Conservation (phyloP, 345 rosid species). For the Garcia nutans region DNA sequence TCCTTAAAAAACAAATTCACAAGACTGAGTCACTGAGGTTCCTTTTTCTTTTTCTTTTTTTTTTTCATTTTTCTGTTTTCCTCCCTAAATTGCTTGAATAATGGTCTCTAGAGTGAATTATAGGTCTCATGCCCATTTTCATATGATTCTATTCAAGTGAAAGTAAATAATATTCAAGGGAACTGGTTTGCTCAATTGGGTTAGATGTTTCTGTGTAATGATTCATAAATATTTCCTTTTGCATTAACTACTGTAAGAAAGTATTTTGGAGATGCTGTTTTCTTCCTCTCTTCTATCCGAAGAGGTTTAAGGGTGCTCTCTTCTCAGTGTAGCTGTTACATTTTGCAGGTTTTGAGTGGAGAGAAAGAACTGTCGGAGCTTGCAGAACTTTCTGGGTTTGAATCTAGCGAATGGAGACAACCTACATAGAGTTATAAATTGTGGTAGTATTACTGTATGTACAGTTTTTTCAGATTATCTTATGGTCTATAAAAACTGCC, state of each 20-base stretch:
- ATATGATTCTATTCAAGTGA: background rate
- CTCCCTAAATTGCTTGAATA: too few relatives aligned
- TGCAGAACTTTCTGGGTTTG: constrained; percentile 61
- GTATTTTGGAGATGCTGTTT: background rate
- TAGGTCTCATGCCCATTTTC: background rate
- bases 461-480: constrained; percentile 2
- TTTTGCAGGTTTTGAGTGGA: constrained; percentile 67
- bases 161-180: background rate
- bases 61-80: background rate
- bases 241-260: background rate
- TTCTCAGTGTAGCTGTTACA: background rate
- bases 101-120: too few relatives aligned
- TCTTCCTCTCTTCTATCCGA: background rate
- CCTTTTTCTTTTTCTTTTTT: background rate
- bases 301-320: background rate
- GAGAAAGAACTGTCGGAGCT: constrained; percentile 65
- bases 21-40: too few relatives aligned
- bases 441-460: constrained; percentile 10
- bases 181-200: background rate
- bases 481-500: background rate
- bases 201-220: background rate
- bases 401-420: constrained; percentile 23
- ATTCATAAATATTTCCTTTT: background rate
- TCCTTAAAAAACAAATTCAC: background rate
- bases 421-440: constrained; percentile 8